Evolutionary conservation across 192 early-diverging fungal genomes (phyloP).

Genomic region (Coemansia sp.): DNA sequence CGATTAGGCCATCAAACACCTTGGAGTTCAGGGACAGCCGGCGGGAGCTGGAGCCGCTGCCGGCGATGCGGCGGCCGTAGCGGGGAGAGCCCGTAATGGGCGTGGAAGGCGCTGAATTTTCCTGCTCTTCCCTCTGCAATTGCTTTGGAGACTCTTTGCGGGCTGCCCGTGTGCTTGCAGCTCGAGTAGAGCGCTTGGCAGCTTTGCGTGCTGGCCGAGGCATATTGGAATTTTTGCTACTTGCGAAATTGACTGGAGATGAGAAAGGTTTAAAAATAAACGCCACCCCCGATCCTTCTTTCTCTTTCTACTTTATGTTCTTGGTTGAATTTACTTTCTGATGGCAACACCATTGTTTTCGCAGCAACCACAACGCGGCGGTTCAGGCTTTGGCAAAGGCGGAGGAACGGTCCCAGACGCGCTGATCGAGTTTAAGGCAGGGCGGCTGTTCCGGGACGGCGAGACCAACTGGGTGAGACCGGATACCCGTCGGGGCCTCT

Average conservation of each 20-base stretch:
- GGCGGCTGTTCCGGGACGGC: constrained; percentile 64
- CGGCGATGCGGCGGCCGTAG: background rate
- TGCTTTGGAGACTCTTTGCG: background rate
- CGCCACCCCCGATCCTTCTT: background rate
- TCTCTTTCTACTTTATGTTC: background rate
- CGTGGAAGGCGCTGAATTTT: background rate
- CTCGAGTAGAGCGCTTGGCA: background rate
- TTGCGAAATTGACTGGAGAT: background rate
- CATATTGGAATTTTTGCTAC: background rate
- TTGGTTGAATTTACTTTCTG: constrained; percentile 1
- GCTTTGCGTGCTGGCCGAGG: constrained; percentile 8
- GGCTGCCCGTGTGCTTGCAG: background rate
- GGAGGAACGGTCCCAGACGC: constrained; percentile 15
- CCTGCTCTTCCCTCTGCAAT: background rate
- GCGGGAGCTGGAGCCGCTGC: background rate
- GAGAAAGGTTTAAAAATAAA: background rate
- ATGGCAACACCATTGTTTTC: constrained; percentile 35
- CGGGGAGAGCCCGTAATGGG: background rate
- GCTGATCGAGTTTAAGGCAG: constrained; percentile 68
- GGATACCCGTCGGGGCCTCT: constrained; percentile 67
- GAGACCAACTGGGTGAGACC: constrained; percentile 66
- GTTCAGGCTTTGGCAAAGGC: background rate
- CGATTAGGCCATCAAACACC: constrained; percentile 33
- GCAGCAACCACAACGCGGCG: constrained; percentile 14
- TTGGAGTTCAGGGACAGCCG: background rate